Percentiles rank a stretch among this genome's conserved stretches.
Evolutionary conservation across 2,329 filamentous ascomycete genomes (phyloP).

Genomic region (Xylaria sp.): DNA sequence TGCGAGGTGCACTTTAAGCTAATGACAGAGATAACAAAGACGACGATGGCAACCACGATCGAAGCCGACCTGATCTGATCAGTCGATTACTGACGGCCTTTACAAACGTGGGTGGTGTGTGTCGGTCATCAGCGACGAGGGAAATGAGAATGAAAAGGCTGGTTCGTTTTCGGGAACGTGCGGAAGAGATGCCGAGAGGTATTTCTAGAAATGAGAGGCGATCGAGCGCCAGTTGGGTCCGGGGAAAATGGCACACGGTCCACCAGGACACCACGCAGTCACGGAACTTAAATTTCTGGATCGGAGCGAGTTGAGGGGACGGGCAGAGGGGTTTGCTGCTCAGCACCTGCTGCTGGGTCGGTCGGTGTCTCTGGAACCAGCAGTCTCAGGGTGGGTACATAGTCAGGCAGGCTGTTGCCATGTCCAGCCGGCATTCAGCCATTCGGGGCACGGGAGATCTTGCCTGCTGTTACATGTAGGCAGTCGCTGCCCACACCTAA

Average conservation of each 20-base stretch:
- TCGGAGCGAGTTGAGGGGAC: slow-evolving; percentile 15
- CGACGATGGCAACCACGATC: neutral
- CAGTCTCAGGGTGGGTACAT: slow-evolving; percentile 1
- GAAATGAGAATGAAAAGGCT: slow-evolving; percentile 6
- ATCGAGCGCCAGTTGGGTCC: slow-evolving; percentile 25
- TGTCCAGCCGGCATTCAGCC: slow-evolving; percentile 9
- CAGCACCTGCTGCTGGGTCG: neutral
- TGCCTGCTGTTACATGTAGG: neutral
- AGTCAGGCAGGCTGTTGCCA: neutral
- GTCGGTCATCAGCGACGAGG: slow-evolving; percentile 16
- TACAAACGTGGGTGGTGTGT: neutral
- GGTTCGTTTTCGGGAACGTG: slow-evolving; percentile 31
- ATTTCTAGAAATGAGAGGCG: slow-evolving; percentile 16
- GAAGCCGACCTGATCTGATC: slow-evolving; percentile 8
- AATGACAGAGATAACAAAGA: neutral
- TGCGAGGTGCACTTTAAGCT: neutral
- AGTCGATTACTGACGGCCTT: slow-evolving; percentile 8
- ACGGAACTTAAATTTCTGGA: slow-evolving; percentile 27
- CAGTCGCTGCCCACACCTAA: no score
- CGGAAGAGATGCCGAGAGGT: slow-evolving; percentile 36
- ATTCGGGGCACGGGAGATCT: slow-evolving; percentile 17
- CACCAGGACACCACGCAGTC: slow-evolving; percentile 17
- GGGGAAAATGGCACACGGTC: slow-evolving; percentile 25
- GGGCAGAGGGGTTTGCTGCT: neutral
- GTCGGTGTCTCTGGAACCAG: slow-evolving; percentile 4